phyloP scores from a whole-genome alignment of 1,139 yeast species.

The Suhomyces chickasaworum region DNA sequence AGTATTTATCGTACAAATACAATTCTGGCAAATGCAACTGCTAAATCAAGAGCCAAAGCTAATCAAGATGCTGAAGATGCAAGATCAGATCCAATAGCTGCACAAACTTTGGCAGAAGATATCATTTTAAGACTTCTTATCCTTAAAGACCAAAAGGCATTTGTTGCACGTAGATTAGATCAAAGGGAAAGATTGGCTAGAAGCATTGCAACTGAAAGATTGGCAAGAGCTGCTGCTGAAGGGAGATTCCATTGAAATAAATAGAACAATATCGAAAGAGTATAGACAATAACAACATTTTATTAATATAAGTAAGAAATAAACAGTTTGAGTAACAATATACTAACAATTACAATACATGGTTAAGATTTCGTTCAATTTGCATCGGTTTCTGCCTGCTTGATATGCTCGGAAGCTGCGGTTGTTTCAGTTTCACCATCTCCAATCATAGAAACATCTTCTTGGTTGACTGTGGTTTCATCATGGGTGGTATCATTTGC shows the following conservation, averaged over 20 bases:
- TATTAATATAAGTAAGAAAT: slow-evolving; percentile 14
- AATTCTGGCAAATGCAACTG: slow-evolving; percentile 72
- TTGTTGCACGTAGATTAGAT: slow-evolving; percentile 56
- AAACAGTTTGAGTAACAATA: slow-evolving; percentile 5
- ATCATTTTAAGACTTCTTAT: slow-evolving; percentile 62
- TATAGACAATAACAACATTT: slow-evolving; percentile 5
- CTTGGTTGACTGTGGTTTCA: slow-evolving; percentile 40
- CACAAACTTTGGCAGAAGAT: slow-evolving; percentile 63
- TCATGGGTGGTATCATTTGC: slow-evolving; percentile 48
- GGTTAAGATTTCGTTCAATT: neutral
- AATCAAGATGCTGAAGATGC: slow-evolving; percentile 53
- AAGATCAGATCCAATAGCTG: slow-evolving; percentile 55
- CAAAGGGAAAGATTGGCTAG: slow-evolving; percentile 66
- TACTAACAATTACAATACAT: too few species aligned
- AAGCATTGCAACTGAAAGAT: slow-evolving; percentile 63
- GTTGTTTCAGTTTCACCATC: slow-evolving; percentile 17
- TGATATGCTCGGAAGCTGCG: slow-evolving; percentile 9
- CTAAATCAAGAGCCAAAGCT: slow-evolving; percentile 57
- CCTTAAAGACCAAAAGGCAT: slow-evolving; percentile 43
- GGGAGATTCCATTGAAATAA: slow-evolving; percentile 27
- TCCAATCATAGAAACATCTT: slow-evolving; percentile 29
- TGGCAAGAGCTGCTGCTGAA: slow-evolving; percentile 49
- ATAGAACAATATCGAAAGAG: neutral
- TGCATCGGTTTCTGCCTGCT: slow-evolving; percentile 7
- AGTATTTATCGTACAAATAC: slow-evolving; percentile 67